Evolutionary conservation across 169 alveolate genomes (phyloP).

Genomic region (Babesia bigemina): DNA sequence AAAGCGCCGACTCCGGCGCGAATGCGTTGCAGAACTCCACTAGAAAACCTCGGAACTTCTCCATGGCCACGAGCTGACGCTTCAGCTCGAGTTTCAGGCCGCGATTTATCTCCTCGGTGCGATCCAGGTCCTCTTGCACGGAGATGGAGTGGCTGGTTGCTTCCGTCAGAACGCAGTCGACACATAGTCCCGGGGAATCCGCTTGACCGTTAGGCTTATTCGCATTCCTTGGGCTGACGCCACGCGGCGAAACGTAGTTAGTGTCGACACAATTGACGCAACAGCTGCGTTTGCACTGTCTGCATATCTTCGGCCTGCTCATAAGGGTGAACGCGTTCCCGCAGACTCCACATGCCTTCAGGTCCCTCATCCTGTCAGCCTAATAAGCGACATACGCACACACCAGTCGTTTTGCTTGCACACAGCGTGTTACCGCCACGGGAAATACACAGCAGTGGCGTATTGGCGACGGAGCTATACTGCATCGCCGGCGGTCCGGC

Average conservation of each 20-base stretch:
- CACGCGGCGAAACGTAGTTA: slow-evolving; percentile 20
- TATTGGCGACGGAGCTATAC: no score
- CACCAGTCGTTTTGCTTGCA: no score
- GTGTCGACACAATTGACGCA: slow-evolving; percentile 51
- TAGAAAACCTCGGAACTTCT: slow-evolving; percentile 71
- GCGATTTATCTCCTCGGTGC: slow-evolving; percentile 76
- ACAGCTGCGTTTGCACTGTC: slow-evolving; percentile 56
- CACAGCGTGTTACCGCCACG: no score
- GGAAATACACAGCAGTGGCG: not conserved
- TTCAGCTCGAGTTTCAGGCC: slow-evolving; percentile 73
- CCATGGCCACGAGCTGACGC: slow-evolving; percentile 72
- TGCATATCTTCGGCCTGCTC: slow-evolving; percentile 38
- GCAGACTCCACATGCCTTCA: slow-evolving; percentile 41
- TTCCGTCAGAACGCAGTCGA: slow-evolving; percentile 71
- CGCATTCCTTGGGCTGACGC: slow-evolving; percentile 18
- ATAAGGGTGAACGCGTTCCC: slow-evolving; percentile 33
- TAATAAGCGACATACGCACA: no score
- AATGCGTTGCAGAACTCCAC: slow-evolving; percentile 71
- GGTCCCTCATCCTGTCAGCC: not conserved
- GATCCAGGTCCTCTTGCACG: slow-evolving; percentile 80
- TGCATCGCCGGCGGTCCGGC: no score
- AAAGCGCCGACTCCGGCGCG: slow-evolving; percentile 53
- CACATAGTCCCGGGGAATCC: slow-evolving; percentile 67
- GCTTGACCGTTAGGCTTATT: slow-evolving; percentile 11
- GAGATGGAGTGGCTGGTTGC: slow-evolving; percentile 74